A percentile compares a stretch with the other conserved stretches of the same genome.
These are phyloP conservation scores for Coleophoma crateriformis DNA, from an alignment of 2,329 filamentous ascomycete genomes.

Conservation along the genomic window DNA sequence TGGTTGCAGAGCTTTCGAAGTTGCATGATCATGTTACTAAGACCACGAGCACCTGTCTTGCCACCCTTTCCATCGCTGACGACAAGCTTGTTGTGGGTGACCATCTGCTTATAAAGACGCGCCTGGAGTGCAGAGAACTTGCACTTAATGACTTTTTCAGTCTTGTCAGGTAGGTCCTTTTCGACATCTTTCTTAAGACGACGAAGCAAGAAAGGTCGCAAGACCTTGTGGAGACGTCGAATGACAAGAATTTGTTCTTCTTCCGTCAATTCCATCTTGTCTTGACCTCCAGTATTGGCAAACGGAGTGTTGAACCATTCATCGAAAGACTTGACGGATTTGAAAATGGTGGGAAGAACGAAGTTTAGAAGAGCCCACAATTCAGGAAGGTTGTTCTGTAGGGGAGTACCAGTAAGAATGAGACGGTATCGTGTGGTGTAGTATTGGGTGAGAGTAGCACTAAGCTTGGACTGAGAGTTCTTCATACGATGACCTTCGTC, in stretches of 20 bases:
- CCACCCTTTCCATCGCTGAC: constrained; percentile 94
- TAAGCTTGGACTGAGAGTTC: constrained; percentile 94
- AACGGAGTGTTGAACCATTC: constrained; percentile 99
- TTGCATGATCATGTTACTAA: constrained; percentile 99
- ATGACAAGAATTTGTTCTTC: constrained; percentile 99
- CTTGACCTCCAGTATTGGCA: constrained; percentile 94
- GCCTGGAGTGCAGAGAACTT: constrained; percentile 93
- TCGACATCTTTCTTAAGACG: constrained; percentile 99
- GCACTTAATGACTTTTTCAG: constrained; percentile 98
- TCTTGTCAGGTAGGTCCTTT: constrained; percentile 97
- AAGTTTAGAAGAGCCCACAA: constrained; percentile 99
- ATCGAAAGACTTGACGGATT: constrained; percentile 96
- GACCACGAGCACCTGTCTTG: constrained; percentile 86
- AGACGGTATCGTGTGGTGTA: constrained; percentile 93
- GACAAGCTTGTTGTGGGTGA: constrained; percentile 89
- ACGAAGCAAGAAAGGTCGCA: constrained; percentile 93
- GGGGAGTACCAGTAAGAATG: constrained; percentile 92
- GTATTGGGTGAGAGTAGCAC: constrained; percentile 89
- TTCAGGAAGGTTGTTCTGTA: constrained; percentile 95
- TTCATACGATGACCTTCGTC: constrained; percentile 99
- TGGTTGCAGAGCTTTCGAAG: constrained; percentile 98
- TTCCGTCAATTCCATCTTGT: constrained; percentile 99
- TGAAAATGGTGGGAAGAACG: constrained; percentile 97
- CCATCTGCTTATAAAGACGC: constrained; percentile 95
- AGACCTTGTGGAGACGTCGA: constrained; percentile 94